Evolutionary conservation across 1,284 basidiomycete genomes (phyloP).

Genomic region (Ustilago crameri): DNA sequence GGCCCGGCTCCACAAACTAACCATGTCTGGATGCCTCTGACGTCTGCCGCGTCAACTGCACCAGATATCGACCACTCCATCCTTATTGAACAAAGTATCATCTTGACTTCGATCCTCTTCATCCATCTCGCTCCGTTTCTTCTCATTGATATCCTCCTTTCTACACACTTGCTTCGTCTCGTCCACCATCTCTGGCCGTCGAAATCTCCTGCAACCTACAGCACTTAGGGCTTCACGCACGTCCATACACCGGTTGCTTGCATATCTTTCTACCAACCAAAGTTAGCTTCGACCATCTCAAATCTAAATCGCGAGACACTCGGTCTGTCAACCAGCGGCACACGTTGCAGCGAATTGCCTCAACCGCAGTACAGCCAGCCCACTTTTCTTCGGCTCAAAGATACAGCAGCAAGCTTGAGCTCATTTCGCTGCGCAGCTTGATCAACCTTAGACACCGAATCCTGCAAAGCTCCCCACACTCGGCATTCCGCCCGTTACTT

Average conservation of each 20-base stretch:
- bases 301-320: too few species aligned
- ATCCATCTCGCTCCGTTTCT: neutral
- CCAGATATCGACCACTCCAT: neutral
- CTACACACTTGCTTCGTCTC: neutral
- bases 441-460: constrained; percentile 8
- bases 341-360: too few species aligned
- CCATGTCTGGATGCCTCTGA: too few species aligned
- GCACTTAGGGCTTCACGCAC: too few species aligned
- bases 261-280: too few species aligned
- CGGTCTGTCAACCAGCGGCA: too few species aligned
- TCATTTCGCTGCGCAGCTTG: neutral
- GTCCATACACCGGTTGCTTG: too few species aligned
- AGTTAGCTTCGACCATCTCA: too few species aligned
- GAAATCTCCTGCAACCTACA: too few species aligned
- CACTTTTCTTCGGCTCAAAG: neutral
- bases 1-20: neutral
- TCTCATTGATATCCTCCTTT: neutral
- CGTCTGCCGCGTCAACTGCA: too few species aligned
- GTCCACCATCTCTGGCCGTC: neutral
- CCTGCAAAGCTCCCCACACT: neutral
- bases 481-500: constrained; percentile 1
- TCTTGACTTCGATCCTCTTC: neutral
- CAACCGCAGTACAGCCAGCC: too few species aligned
- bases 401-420: neutral
- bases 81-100: neutral